Evolutionary conservation across 768 basidiomycete genomes (phyloP).

Genomic region (Mycena belliarum): DNA sequence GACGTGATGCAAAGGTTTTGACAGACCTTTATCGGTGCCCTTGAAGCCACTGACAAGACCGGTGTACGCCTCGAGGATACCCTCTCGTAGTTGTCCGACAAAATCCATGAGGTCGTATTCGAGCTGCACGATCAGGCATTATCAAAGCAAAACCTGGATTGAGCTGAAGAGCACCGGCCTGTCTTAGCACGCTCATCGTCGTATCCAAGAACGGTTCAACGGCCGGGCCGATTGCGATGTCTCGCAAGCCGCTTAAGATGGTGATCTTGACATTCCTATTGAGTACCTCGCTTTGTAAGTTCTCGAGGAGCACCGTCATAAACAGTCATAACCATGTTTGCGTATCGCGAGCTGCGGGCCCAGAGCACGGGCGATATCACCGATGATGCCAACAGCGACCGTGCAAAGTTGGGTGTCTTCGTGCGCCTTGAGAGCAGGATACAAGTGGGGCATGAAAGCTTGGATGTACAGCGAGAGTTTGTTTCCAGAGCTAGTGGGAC

Average conservation of each 20-base stretch:
- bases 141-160: constrained; percentile 53
- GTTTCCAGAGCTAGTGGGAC: constrained; percentile 62
- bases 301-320: constrained; percentile 91
- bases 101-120: constrained; percentile 94
- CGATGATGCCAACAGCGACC: constrained; percentile 93
- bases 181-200: constrained; percentile 86
- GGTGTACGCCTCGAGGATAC: constrained; percentile 95
- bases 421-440: constrained; percentile 85
- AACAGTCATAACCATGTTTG: constrained; percentile 81
- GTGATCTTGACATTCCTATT: constrained; percentile 95
- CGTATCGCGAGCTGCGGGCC: constrained; percentile 81
- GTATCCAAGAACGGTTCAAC: constrained; percentile 91
- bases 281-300: constrained; percentile 86
- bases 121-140: constrained; percentile 42
- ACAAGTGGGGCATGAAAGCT: constrained; percentile 84
- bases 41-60: constrained; percentile 92
- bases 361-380: constrained; percentile 94
- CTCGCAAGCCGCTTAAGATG: constrained; percentile 94
- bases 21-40: constrained; percentile 74
- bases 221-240: constrained; percentile 84
- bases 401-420: constrained; percentile 96
- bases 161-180: constrained; percentile 86
- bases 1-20: background rate
- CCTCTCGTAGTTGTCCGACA: constrained; percentile 85
- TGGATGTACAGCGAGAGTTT: constrained; percentile 76